Base-by-base conservation (phyloP, 352 stramenopile genomes). In the Globisporangium cystogenes region DNA sequence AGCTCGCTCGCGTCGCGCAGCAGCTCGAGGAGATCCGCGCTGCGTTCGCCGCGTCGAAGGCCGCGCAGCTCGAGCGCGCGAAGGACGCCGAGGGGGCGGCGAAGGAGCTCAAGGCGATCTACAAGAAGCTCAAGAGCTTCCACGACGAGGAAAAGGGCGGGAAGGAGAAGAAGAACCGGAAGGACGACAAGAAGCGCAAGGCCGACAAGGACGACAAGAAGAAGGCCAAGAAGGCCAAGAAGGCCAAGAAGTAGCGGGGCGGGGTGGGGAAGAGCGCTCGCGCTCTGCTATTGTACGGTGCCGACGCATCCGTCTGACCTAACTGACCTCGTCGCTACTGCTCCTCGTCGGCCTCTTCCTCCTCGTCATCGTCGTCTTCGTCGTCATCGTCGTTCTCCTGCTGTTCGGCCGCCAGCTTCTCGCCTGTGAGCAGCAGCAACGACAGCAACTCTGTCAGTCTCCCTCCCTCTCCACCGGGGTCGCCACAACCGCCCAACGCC, bases 51-150 rank as follows among this genome's bases (percentile, higher is more conserved):
- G 54, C 55, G 12, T 43, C 72, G 18, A 81, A 85, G 44, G 35
- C 60, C 44, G 59, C 68, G 39, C 68, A 82, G 29, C 21, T 36
- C 4, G 46, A 57, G 18, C 74, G 67, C 10, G 63, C 60, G 14
- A 60, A 74, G 11, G 67, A 70, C 21, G 67, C 64, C 2, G 62
- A 76, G 4, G 65, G 64, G 33, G 67, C 70, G 35, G 68, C 48
- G 27, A 90, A 90, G 54, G 59, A 91, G 60, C 68, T 94, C 36
- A 94, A 94, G 52, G 60, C 74, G 14, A 69, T 90, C 23, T 95
- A 95, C 68, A 95, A 95, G 65, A 89, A 87, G 58, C 77, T 95
- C n/a, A 93, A 93, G 69, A 61, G 67, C 16, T 93, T 95, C 56
- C 67, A 90, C 56, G 64, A 82, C 15, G 78, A 90, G 2, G 70